Evolutionary conservation across 1,284 basidiomycete genomes (phyloP), one percentile per base, ranked within the genome.

Genomic region (Dichomitus squalens): DNA sequence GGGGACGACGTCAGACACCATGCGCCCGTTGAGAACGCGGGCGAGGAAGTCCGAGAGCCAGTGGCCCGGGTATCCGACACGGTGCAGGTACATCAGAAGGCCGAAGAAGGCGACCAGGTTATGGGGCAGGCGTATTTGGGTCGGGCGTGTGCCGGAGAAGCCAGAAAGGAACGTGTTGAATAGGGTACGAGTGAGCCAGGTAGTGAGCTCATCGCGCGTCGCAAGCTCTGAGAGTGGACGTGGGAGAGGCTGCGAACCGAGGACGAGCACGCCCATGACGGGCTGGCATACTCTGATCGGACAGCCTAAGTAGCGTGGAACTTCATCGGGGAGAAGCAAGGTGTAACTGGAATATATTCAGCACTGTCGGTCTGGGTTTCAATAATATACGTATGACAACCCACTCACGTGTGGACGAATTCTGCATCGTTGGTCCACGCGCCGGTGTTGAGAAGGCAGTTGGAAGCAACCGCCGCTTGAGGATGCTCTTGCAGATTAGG

Each of bases 181-280:
- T 49, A 76, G 67, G 38, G 74, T 64, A 51, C 72, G 66, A n/a
- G 72, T 70, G 54, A 79, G 72, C 76, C 77, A 79, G 20, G 69
- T 66, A 16, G 56, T 65, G 40, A 73, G 66, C 53, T 75, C 68
- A 40, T 66, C 66, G 53, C 70, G 70, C 9, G 72, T 70, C 0
- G 72, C 71, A 12, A 77, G 65, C 23, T 67, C 52, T 12, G 66
- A 50, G 23, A 74, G 60, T 0, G 70, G 70, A 2, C 63, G 63
- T n/a, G 69, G 70, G 12, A 68, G 43, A 16, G 56, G 29, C 14
- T 67, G 56, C 4, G 53, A 27, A 4, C 64, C 58, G 5, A 72
- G 50, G 16, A 60, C 58, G 23, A 72, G 59, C 21, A 66, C 63
- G 3, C 66, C 59, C 50, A 65, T 64, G 36, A 66, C 52, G 0